phyloP scores from a whole-genome alignment of 441 rosid genomes.

The Croton laevigatus region DNA sequence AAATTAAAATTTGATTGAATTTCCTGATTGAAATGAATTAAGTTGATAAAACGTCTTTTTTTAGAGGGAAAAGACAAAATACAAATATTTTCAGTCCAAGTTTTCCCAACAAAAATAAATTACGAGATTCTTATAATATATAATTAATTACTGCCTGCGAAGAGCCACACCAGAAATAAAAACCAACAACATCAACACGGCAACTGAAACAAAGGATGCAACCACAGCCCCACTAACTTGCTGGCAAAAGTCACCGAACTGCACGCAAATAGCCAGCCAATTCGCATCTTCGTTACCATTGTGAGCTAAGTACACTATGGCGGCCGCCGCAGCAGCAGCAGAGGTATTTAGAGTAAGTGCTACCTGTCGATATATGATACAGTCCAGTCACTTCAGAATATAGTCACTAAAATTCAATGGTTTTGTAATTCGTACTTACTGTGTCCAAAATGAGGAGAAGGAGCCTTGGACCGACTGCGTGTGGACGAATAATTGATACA shows the following conservation, averaged over 20 bases:
- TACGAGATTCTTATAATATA: not conserved
- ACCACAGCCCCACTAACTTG: conserved; percentile 72
- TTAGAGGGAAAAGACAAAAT: too few relatives aligned
- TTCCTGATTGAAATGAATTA: too few relatives aligned
- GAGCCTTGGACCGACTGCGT: conserved; percentile 45
- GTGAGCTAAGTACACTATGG: conserved; percentile 79
- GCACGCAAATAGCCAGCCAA: conserved; percentile 83
- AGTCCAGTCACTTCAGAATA: too few relatives aligned
- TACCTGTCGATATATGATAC: conserved; percentile 32
- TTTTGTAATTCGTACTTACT: conserved; percentile 26
- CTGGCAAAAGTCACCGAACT: conserved; percentile 80
- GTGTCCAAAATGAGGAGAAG: conserved; percentile 64
- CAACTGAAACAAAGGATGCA: conserved; percentile 43
- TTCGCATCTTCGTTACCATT: conserved; percentile 72
- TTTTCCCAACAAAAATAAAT: too few relatives aligned
- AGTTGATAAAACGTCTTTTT: too few relatives aligned
- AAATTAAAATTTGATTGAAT: too few relatives aligned
- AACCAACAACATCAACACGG: conserved; percentile 45
- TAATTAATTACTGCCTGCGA: conserved; percentile 24
- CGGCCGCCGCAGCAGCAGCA: conserved; percentile 50
- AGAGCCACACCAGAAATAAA: conserved; percentile 62
- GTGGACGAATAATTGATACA: conserved; percentile 65
- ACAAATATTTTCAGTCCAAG: too few relatives aligned
- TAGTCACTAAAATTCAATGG: too few relatives aligned
- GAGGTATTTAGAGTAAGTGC: conserved; percentile 60